Evolutionary conservation across 495 filamentous ascomycete genomes (phyloP), one percentile per base, ranked within the genome.

Genomic region (Elasticomyces elasticus): DNA sequence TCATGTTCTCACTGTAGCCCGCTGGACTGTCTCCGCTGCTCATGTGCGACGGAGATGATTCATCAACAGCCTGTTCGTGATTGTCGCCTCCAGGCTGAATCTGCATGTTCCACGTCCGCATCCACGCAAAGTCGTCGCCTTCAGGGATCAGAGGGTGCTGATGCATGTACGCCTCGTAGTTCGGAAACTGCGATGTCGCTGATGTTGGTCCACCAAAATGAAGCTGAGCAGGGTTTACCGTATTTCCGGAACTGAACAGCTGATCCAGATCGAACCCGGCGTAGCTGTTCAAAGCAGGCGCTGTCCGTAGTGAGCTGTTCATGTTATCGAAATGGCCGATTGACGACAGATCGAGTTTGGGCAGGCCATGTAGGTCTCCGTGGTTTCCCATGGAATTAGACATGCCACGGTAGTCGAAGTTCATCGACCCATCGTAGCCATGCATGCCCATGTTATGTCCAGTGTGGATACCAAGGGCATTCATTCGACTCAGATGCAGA

Each of bases 201-300:
- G 89, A 86, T 42, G 89, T 69, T 13, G 87, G 88, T 64, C 88
- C 86, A 64, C 77, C 87, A 66, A 92, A 92, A 68, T 97, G 91
- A 47, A 99, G 79, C 62, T 95, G 90, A 58, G 90, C 89, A 17
- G 92, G 92, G 67, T 99, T 97, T 69, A 99, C 86, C 46, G 92
- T 98, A 35, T 76, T 78, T 15, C 76, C 71, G 26, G 77, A 68
- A 43, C 77, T 81, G 66, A 89, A 89, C 46, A 87, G 70, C 27
- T 78, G 72, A 59, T 94, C 84, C 51, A 89, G 79, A 57, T 94
- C 85, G 55, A 87, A 83, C 15, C 84, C 69, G 48, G 43, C 35
- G n/a, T 49, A 87, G 35, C 76, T 77, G 17, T 79, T 74, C 57
- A 86, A 74, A 7, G 86, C 79, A 0, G 87, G 88, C 5, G 89